Evolutionary conservation across 1,284 basidiomycete genomes (phyloP), one percentile per base, ranked within the genome.

Genomic region (Paramarasmius palmivorus): DNA sequence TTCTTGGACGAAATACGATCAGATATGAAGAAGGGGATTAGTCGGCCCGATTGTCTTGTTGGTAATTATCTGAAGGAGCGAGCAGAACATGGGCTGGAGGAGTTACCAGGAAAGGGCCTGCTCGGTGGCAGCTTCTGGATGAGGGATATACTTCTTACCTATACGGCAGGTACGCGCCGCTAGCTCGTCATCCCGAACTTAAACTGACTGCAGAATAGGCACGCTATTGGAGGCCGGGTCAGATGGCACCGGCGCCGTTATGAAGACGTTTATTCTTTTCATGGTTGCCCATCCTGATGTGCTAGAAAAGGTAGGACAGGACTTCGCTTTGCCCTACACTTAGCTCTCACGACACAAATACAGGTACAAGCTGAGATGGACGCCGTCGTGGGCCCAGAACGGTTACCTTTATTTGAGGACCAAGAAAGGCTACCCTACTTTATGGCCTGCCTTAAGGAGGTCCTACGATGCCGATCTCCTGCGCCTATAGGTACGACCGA

Each of bases 71-170:
- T 63, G 4, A 51, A 52, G 1, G 45, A 55, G 2, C 55, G 60
- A 22, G 39, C 48, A n/a, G 60, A 58, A 17, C 50, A 37, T 19
- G 57, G 57, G 5, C 12, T 34, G 12, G 23, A 45, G n/a, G 58
- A 61, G 14, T 50, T 54, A 8, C 58, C 59, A 14, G 61, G 61
- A 4, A 35, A 45, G 7, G 61, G 60, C 2, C 15, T 60, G 6
- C 50, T 50, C 4, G 56, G 56, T 48, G 53, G 51, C 10, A 60
- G 58, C 59, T 56, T n/a, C n/a, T n/a, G n/a, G n/a, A n/a, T 63
- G 53, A 49, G 57, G 25, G 61, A 63, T 54, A 58, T 52, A 38
- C n/a, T 59, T n/a, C 51, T 63, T 14, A 49, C 59, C 15, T 61
- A 61, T 40, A 55, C 51, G 47, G 53, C 53, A 14, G 53, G 29